Evolutionary conservation across 1,139 yeast genomes (phyloP), one percentile per base, ranked within the genome.

Genomic region (Kodamaea arcana): DNA sequence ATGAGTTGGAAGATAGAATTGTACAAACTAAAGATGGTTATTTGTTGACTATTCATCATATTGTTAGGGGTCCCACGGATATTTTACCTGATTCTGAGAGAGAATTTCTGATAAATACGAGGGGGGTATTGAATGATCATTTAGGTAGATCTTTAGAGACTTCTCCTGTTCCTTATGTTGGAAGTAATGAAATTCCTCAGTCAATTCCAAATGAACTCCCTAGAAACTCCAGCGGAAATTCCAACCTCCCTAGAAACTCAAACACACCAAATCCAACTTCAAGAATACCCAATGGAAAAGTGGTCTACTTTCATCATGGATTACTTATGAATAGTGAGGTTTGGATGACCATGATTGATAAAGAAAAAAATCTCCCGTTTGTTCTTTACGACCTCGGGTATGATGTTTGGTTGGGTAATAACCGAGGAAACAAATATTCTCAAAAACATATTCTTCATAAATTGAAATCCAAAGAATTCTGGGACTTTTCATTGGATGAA

Each of bases 361-460:
- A 78, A 29, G 53, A 75, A 27, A 68, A 72, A 34, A 84, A 85
- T 49, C 58, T 90, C 35, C 96, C 97, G 0, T 82, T 84, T 51
- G 65, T 77, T 2, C 66, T 90, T 30, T 85, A 82, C 37, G 90
- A 85, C 43, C 56, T 79, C 41, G 95, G 95, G 3, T 87, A 80
- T 54, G 95, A 87, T 52, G 95, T 87, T n/a, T 87, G 94, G 90
- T 61, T 87, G 44, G 96, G 96, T 1, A 87, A 87, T 56, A 87
- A 87, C 51, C 65, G 96, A 35, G 96, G 96, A 16, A 88, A 87
- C 60, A 87, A 87, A 60, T 87, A 87, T 60, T 80, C 92, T 16
- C 72, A 65, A 40, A 69, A 69, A 41, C 75, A 69, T 46, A 46
- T 69, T 32, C 44, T 45, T 29, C 51, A 51, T 14, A 59, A 65